Base-by-base conservation (phyloP, 1,139 yeast genomes). In the Magnusiomyces starmeri region DNA sequence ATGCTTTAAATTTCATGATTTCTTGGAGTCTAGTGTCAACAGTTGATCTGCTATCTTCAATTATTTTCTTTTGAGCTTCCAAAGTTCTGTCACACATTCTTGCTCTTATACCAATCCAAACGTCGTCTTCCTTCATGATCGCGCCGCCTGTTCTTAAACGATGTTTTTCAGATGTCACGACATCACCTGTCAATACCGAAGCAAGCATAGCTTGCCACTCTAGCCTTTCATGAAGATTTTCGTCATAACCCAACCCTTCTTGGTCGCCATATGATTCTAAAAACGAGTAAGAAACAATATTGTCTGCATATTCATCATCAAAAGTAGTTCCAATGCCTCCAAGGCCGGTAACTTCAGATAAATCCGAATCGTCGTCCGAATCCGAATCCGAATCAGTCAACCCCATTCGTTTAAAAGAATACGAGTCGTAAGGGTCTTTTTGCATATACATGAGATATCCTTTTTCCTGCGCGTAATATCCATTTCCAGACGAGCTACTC, bases 141-240 rank as follows among this genome's bases (percentile, higher is more conserved):
- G 60, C 62, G 16, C 61, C 59, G 16, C 62, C 64, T 22, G 70
- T 73, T 69, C 81, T 82, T 51, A 92, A 75, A 63, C 90, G 84
- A 2, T 94, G 83, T 70, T 90, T 92, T 65, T 92, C 98, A 10
- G 95, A 85, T 42, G 83, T 78, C 21, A 92, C 89, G 48, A 92
- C 96, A 65, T 92, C 98, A 57, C 98, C 97, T 2, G 95, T 90
- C 40, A 92, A 75, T 2, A 92, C 98, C 3, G 92, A 79, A 2
- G 87, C 78, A 46, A 92, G 74, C 96, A 92, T 88, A 0, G 94
- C 81, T 66, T 92, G 97, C 98, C 98, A 92, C 69, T 90, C 97
- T 26, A 90, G 74, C 48, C 98, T 74, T 65, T 89, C 97, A 27
- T 82, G 67, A 21, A 87, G 81, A 22, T 78, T 76, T 1, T 86